These are phyloP conservation scores for Geosmithia morbida DNA, from an alignment of 2,329 filamentous ascomycete species.

Conservation along the genomic window DNA sequence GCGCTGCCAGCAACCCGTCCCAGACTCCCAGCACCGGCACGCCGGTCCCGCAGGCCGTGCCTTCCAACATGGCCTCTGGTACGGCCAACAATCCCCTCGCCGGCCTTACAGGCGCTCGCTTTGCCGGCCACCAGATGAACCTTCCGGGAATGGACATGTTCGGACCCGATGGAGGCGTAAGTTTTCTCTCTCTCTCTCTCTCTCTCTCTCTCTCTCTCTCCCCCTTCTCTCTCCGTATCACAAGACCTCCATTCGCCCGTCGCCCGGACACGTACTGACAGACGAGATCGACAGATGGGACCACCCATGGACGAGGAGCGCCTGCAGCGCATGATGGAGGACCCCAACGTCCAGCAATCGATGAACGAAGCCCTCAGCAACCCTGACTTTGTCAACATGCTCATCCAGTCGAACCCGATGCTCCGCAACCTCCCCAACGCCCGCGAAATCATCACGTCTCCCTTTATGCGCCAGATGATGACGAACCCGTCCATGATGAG, in stretches of 20 bases:
- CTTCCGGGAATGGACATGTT: constrained; percentile 81
- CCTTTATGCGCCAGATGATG: constrained; percentile 82
- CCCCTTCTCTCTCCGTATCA: too few species aligned
- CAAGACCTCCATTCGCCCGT: not conserved
- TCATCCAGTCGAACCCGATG: constrained; percentile 85
- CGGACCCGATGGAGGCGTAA: constrained; percentile 84
- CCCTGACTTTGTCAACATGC: constrained; percentile 85
- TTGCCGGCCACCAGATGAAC: constrained; percentile 72
- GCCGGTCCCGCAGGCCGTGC: constrained; percentile 29
- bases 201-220: not conserved
- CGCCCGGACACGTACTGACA: constrained; percentile 7
- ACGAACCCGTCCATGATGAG: constrained; percentile 77
- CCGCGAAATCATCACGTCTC: constrained; percentile 75
- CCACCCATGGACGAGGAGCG: constrained; percentile 69
- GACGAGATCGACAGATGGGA: constrained; percentile 53
- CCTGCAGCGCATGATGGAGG: constrained; percentile 72
- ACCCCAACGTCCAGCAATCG: constrained; percentile 72
- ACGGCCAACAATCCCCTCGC: constrained; percentile 81
- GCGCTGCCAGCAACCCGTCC: constrained; percentile 69
- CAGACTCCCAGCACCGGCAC: constrained; percentile 25
- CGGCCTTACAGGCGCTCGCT: constrained; percentile 81
- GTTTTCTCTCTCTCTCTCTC: constrained; percentile 21
- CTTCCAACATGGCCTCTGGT: constrained; percentile 68
- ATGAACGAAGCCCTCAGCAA: constrained; percentile 96
- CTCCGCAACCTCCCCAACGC: constrained; percentile 60